Evolutionary conservation across 768 basidiomycete species (phyloP).

Genomic region (Russula lepida): DNA sequence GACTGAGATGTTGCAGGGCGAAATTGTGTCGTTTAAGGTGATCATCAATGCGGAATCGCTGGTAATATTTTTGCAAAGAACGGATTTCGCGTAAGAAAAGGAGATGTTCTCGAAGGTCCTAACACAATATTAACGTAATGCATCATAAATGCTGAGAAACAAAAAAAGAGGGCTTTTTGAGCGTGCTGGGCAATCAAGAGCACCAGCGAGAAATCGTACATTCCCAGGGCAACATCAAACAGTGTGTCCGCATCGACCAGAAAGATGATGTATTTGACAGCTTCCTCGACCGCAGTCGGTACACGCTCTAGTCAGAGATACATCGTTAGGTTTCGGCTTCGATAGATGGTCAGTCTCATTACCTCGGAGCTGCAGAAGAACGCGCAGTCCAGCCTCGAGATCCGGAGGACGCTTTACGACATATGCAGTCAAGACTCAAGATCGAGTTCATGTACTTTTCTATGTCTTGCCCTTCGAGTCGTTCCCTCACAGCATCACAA

Average conservation of each 20-base stretch:
- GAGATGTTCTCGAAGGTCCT: constrained; percentile 97
- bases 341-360: constrained; percentile 14
- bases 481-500: constrained; percentile 66
- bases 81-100: constrained; percentile 92
- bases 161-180: constrained; percentile 63
- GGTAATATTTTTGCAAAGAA: constrained; percentile 70
- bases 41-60: constrained; percentile 88
- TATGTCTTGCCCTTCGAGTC: constrained; percentile 64
- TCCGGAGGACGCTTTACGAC: constrained; percentile 89
- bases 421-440: constrained; percentile 83
- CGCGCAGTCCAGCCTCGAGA: constrained; percentile 72
- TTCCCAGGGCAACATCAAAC: constrained; percentile 92
- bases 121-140: constrained; percentile 1
- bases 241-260: constrained; percentile 86
- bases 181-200: constrained; percentile 95
- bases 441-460: constrained; percentile 84
- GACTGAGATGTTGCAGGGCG: constrained; percentile 65
- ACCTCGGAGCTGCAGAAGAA: constrained; percentile 78
- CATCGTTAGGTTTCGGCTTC: neutral
- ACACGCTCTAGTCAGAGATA: constrained; percentile 38
- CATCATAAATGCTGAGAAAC: neutral
- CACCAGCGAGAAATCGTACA: constrained; percentile 97
- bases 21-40: constrained; percentile 69
- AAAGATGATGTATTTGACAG: constrained; percentile 98
- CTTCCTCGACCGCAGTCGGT: constrained; percentile 81